Percentiles rank a stretch among this genome's conserved stretches.
Evolutionary conservation across 139 green algal genomes (phyloP).

Genomic region (Klebsormidium nitens): DNA sequence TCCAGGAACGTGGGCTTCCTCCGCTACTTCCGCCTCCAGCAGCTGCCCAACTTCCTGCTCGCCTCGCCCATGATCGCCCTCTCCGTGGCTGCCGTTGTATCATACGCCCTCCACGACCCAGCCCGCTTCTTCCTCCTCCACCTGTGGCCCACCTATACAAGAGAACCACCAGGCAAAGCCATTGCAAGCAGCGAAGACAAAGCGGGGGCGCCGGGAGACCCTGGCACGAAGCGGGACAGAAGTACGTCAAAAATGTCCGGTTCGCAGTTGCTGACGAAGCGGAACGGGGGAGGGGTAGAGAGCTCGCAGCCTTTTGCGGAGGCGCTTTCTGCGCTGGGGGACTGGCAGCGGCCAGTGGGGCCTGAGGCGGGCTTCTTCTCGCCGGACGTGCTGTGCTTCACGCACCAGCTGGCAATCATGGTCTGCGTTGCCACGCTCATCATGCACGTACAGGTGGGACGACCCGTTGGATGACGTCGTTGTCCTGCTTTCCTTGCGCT

Average conservation of each 20-base stretch:
- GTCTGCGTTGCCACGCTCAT: slow-evolving; percentile 47
- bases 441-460: slow-evolving; percentile 83
- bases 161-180: background rate
- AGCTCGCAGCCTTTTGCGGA: background rate
- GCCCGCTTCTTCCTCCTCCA: background rate
- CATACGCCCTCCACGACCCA: background rate
- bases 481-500: too few species aligned
- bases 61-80: slow-evolving; percentile 58
- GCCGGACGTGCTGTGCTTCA: slow-evolving; percentile 46
- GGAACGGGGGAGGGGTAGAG: background rate
- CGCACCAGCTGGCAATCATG: slow-evolving; percentile 71
- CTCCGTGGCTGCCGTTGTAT: slow-evolving; percentile 6
- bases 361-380: slow-evolving; percentile 18
- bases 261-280: background rate
- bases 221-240: background rate
- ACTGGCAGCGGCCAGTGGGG: background rate
- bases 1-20: slow-evolving; percentile 32
- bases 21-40: slow-evolving; percentile 24
- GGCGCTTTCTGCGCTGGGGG: background rate
- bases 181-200: background rate
- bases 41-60: slow-evolving; percentile 78
- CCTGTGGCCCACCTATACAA: background rate
- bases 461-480: too few species aligned
- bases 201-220: background rate
- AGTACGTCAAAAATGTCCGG: background rate